Percentiles rank a stretch among this genome's conserved stretches.
phyloP scores from a whole-genome alignment of 2,329 filamentous ascomycete genomes.

The Fusarium graminum region DNA sequence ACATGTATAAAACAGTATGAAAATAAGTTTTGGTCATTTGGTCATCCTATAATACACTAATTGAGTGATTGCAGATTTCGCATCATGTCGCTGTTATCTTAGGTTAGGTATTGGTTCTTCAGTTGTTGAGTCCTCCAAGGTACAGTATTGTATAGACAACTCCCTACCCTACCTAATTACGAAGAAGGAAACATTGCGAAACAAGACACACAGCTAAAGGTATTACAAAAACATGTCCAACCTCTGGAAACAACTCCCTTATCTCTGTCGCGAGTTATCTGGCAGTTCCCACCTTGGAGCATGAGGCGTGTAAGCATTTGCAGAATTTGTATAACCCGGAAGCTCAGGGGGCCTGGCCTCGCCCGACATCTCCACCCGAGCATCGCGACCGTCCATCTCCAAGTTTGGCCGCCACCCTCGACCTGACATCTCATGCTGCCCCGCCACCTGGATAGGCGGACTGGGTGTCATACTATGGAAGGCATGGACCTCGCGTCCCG shows the following conservation, averaged over 20 bases:
- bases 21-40: too few relatives aligned
- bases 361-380: constrained; percentile 37
- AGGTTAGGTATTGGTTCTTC: neutral
- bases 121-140: neutral
- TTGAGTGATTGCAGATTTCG: neutral
- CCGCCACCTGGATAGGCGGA: constrained; percentile 36
- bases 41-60: too few relatives aligned
- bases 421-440: constrained; percentile 43
- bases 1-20: too few relatives aligned
- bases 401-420: constrained; percentile 33
- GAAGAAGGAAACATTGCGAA: neutral
- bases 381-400: constrained; percentile 42
- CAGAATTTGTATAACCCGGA: constrained; percentile 27
- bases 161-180: neutral
- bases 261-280: constrained; percentile 37
- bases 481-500: constrained; percentile 29
- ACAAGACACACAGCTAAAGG: neutral
- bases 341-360: constrained; percentile 38
- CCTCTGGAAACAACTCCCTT: fast-evolving
- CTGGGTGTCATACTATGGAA: constrained; percentile 36
- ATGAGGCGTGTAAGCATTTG: constrained; percentile 24
- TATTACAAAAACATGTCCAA: neutral
- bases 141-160: neutral
- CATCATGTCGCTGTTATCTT: neutral
- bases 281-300: constrained; percentile 45